phyloP scores from a whole-genome alignment of 257 asterid genomes.

The Nicotiana noctiflora region DNA sequence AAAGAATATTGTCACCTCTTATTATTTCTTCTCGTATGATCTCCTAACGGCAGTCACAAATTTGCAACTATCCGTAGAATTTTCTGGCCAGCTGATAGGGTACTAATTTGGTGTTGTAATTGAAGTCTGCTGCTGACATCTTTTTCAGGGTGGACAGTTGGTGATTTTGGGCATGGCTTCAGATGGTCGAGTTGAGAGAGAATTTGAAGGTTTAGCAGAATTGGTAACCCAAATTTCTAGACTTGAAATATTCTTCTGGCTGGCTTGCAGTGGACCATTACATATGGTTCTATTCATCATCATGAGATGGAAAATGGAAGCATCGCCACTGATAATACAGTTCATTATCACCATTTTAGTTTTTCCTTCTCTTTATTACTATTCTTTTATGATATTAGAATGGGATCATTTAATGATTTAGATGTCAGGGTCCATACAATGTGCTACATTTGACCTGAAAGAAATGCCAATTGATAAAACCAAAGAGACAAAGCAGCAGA shows the following conservation, averaged over 20 bases:
- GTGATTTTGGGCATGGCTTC: constrained; percentile 76
- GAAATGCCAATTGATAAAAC: not conserved
- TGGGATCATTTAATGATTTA: not conserved
- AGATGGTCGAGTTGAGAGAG: constrained; percentile 71
- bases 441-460: not conserved
- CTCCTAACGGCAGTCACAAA: not conserved
- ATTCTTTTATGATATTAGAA: not conserved
- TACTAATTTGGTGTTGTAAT: not conserved
- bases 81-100: not conserved
- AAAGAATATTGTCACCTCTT: too few species aligned
- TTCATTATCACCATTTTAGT: not conserved
- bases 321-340: not conserved
- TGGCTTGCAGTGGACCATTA: not conserved
- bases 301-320: not conserved
- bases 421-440: constrained; percentile 4
- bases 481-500: not conserved
- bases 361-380: not conserved
- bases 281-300: not conserved
- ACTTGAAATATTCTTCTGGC: not conserved
- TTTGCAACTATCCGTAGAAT: not conserved
- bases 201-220: constrained; percentile 69
- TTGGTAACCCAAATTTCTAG: constrained; percentile 37
- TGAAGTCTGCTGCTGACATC: not conserved
- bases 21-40: too few species aligned
- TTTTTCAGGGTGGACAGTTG: constrained; percentile 77